phyloP scores from a whole-genome alignment of 1,284 basidiomycete species.

The Polyporus tsugae region DNA sequence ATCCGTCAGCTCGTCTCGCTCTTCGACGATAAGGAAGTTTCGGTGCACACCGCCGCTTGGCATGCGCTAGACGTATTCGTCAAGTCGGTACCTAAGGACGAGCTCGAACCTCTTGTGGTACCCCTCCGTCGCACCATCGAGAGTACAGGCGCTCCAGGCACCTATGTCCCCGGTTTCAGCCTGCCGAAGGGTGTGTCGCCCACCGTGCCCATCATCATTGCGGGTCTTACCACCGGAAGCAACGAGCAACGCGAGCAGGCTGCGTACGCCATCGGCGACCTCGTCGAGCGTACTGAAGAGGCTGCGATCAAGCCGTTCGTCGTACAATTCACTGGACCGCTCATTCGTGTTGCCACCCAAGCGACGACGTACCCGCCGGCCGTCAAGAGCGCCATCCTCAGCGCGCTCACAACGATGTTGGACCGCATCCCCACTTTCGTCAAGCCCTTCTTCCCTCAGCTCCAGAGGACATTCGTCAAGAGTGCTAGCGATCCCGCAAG shows the following conservation, averaged over 20 bases:
- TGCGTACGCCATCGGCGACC: conserved; percentile 93
- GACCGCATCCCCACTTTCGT: conserved; percentile 89
- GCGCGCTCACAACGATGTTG: conserved; percentile 84
- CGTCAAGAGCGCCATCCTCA: conserved; percentile 90
- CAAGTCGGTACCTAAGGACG: conserved; percentile 93
- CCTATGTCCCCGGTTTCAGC: conserved; percentile 87
- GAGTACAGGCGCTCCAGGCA: conserved; percentile 81
- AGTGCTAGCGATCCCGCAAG: conserved; percentile 87
- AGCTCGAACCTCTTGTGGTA: conserved; percentile 89
- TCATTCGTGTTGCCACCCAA: conserved; percentile 93
- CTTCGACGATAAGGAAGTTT: conserved; percentile 81
- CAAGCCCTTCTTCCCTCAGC: conserved; percentile 98
- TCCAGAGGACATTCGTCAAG: conserved; percentile 98
- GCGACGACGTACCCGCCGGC: conserved; percentile 89
- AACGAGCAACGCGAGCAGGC: conserved; percentile 93
- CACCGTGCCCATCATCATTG: conserved; percentile 89
- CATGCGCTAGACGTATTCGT: conserved; percentile 88
- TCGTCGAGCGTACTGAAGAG: conserved; percentile 92
- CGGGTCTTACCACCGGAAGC: conserved; percentile 83
- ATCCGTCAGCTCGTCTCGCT: conserved; percentile 91
- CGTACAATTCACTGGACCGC: conserved; percentile 94
- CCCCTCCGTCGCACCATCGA: conserved; percentile 92
- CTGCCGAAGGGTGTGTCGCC: conserved; percentile 92
- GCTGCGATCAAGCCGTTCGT: conserved; percentile 95
- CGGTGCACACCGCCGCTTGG: conserved; percentile 88